phyloP scores from a whole-genome alignment of 306 rosid genomes.

The Sesbania bispinosa region DNA sequence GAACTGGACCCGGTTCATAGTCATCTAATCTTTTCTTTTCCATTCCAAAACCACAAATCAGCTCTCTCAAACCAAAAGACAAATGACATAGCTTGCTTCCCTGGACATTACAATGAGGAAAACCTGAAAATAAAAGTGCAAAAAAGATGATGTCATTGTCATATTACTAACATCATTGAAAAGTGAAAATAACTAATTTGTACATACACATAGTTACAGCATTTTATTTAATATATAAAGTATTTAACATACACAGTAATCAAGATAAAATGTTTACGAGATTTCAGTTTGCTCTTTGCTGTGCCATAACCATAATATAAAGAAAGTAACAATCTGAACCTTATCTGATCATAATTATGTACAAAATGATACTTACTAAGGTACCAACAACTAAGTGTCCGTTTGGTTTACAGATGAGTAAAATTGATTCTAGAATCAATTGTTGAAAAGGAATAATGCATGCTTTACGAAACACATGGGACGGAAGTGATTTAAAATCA shows the following conservation, averaged over 20 bases:
- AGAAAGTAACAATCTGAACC: not conserved
- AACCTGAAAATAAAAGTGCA: conserved; percentile 29
- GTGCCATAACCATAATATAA: not conserved
- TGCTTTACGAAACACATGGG: no score
- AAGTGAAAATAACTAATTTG: not conserved
- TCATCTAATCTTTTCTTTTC: conserved; percentile 76
- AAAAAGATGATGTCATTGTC: not conserved
- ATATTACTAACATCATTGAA: not conserved
- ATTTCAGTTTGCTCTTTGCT: not conserved
- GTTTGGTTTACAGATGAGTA: no score
- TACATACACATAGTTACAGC: not conserved
- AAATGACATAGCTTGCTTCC: conserved; percentile 14
- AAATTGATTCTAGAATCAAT: no score
- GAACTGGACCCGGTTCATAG: conserved; percentile 64
- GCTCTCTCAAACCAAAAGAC: conserved; percentile 28
- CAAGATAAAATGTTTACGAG: not conserved
- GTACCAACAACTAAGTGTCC: not conserved
- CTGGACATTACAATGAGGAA: conserved; percentile 19
- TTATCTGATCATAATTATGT: not conserved
- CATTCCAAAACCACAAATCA: conserved; percentile 46
- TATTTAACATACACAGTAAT: not conserved
- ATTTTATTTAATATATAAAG: not conserved
- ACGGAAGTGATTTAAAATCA: no score
- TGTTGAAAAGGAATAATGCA: no score
- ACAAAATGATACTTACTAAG: not conserved